phyloP scores from a whole-genome alignment of 2,329 filamentous ascomycete genomes.

The Microsporum canis region DNA sequence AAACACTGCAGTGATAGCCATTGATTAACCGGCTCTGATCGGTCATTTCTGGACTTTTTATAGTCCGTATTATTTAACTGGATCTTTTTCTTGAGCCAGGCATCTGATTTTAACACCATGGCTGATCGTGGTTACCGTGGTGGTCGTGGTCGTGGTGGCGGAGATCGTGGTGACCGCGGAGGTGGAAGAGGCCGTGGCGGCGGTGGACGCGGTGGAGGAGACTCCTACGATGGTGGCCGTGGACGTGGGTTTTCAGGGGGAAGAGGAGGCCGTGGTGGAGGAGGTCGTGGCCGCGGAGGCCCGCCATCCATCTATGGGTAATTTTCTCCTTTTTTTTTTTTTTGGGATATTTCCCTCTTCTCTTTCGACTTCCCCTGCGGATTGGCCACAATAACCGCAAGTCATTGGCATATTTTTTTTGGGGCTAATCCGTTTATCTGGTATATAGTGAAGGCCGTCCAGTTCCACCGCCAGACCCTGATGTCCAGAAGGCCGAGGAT shows the following conservation, averaged over 20 bases:
- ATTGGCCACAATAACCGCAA: background rate
- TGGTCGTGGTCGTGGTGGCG: constrained; percentile 1
- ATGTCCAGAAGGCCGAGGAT: constrained; percentile 22
- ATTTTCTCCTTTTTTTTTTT: constrained; percentile 18
- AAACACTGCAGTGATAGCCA: background rate
- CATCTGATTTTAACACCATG: background rate
- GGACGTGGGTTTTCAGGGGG: constrained; percentile 19
- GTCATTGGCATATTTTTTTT: background rate
- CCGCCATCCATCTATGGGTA: background rate
- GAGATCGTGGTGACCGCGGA: constrained; percentile 1
- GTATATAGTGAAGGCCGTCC: constrained; percentile 6
- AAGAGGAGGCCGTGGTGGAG: constrained; percentile 20
- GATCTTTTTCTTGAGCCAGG: background rate
- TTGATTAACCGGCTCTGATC: background rate
- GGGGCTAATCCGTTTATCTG: background rate
- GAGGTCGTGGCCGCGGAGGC: constrained; percentile 19
- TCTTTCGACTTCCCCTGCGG: constrained; percentile 2
- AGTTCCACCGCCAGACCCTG: constrained; percentile 15
- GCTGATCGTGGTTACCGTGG: constrained; percentile 1
- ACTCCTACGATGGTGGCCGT: constrained; percentile 14
- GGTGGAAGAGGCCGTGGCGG: constrained; percentile 6
- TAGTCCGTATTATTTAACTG: background rate
- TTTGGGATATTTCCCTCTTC: constrained; percentile 13
- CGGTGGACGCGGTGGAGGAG: constrained; percentile 17
- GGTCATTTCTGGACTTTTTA: background rate